A percentile compares a stretch with the other conserved stretches of the same genome.
Evolutionary conservation across 2,329 filamentous ascomycete genomes (phyloP).

Genomic region (Aureobasidium mangrovei): DNA sequence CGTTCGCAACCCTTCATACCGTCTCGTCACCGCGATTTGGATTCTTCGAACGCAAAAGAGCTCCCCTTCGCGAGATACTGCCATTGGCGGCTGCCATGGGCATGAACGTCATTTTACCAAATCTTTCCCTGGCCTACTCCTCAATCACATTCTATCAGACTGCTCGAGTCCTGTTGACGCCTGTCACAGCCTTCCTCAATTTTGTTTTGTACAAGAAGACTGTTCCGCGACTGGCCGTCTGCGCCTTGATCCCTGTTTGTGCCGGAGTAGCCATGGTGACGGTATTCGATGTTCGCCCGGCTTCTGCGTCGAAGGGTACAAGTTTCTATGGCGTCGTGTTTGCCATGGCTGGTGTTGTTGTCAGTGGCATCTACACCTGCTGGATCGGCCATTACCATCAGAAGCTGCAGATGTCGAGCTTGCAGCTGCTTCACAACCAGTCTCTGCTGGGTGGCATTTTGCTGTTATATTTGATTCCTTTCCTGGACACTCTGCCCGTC

Average conservation of each 20-base stretch:
- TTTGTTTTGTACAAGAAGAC: constrained; percentile 50
- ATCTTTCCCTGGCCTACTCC: constrained; percentile 58
- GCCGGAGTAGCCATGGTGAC: constrained; percentile 57
- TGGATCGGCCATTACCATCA: constrained; percentile 60
- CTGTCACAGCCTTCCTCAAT: constrained; percentile 57
- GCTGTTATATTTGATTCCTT: constrained; percentile 57
- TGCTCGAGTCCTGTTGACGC: constrained; percentile 58
- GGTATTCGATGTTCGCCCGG: constrained; percentile 53
- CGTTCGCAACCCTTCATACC: constrained; percentile 53
- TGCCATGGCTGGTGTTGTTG: constrained; percentile 54
- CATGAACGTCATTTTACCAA: constrained; percentile 60
- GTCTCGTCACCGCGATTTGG: constrained; percentile 51
- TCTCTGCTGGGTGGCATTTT: constrained; percentile 54
- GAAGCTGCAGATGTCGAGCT: constrained; percentile 56
- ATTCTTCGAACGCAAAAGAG: constrained; percentile 51
- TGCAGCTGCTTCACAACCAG: constrained; percentile 62
- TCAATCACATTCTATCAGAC: constrained; percentile 64
- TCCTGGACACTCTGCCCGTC: constrained; percentile 53
- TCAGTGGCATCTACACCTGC: constrained; percentile 59
- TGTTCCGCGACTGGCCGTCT: constrained; percentile 46
- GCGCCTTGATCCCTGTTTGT: constrained; percentile 52
- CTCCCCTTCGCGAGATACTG: constrained; percentile 48
- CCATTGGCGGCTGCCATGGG: constrained; percentile 60
- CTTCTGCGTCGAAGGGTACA: constrained; percentile 43
- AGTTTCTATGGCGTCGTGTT: constrained; percentile 53